Evolutionary conservation across 2,329 filamentous ascomycete species (phyloP).

Genomic region (Shiraia bambusicola): DNA sequence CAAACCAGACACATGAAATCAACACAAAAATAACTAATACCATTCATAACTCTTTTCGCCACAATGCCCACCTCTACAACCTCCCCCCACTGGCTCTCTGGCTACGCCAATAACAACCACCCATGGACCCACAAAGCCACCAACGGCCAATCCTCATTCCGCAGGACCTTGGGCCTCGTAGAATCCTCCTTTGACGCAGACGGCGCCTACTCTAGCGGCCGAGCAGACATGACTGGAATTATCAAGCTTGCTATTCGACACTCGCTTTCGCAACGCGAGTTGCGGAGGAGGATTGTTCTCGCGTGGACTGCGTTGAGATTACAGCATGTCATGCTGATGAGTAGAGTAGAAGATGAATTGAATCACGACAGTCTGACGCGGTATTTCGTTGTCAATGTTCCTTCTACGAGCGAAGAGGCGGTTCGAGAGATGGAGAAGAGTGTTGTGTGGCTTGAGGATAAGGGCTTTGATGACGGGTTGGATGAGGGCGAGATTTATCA

Average conservation of each 20-base stretch:
- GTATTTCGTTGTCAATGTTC: conserved; percentile 41
- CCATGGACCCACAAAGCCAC: conserved; percentile 32
- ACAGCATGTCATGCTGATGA: conserved; percentile 44
- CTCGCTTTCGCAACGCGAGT: conserved; percentile 25
- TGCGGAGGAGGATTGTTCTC: conserved; percentile 40
- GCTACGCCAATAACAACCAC: conserved; percentile 44
- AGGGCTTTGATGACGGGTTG: conserved; percentile 29
- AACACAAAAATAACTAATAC: no score
- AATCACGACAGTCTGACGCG: conserved; percentile 11
- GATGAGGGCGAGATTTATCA: conserved; percentile 43
- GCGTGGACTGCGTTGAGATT: conserved; percentile 46
- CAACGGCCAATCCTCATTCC: conserved; percentile 27
- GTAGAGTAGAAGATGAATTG: conserved; percentile 25
- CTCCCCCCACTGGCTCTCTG: conserved; percentile 41
- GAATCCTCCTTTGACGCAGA: conserved; percentile 50
- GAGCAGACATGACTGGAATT: conserved; percentile 48
- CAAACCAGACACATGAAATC: no score
- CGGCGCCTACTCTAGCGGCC: conserved; percentile 47
- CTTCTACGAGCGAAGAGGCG: conserved; percentile 28
- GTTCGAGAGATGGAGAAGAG: conserved; percentile 30
- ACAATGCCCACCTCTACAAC: background rate
- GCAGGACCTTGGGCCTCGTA: conserved; percentile 46
- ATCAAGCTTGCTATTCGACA: conserved; percentile 43
- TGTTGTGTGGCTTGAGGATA: conserved; percentile 45
- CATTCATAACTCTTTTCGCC: no score